Base-by-base conservation (phyloP, 108 stramenopile species). In the Cyclotella atomus region DNA sequence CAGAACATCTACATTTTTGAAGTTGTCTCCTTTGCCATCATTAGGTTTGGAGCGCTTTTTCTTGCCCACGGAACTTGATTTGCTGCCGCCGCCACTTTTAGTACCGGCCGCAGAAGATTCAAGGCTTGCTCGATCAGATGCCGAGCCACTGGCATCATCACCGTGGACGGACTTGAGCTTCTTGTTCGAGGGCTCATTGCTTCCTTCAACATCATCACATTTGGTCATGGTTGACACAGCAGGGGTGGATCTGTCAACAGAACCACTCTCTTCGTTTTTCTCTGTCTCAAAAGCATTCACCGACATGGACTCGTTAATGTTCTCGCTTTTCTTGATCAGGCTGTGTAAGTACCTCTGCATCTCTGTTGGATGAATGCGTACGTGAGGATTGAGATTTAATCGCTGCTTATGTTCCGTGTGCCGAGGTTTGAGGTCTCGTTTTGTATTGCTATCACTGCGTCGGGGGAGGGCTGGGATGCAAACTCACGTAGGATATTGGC, bases 1-100 rank as follows among this genome's bases (percentile, higher is more conserved):
- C 12, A 59, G 56, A 27, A 78, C 70, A 34, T 78, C 70, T 30
- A 78, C 77, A 2, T 52, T 23, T 50, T 60, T 78, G 46, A 69
- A 68, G 24, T 71, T 78, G 23, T 78, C 70, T 49, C 54, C 66
- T 24, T 50, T 54, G 21, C 20, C 3, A 52, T 19, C n/a, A 23
- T 19, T 24, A 23, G 52, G 24, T 3, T 19, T 10, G 21, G 52
- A 23, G 1, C 57, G 57, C 33, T 59, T 59, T 32, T 59, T 47
- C 36, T 69, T 76, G 2, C 2, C 52, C 19, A 60, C 54, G 24
- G 33, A 28, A 34, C 3, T 50, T 0, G 23, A 24, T 43, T 27
- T 57, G 43, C 34, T 29, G 45, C 52, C 24, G 52, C 52, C 24
- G n/a, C 24, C 20, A 23, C 52, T 52, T 23, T 52, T 23, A 9